Evolutionary conservation across 805 yeast genomes (phyloP).

Genomic region (Kodamaea lidongshanica): DNA sequence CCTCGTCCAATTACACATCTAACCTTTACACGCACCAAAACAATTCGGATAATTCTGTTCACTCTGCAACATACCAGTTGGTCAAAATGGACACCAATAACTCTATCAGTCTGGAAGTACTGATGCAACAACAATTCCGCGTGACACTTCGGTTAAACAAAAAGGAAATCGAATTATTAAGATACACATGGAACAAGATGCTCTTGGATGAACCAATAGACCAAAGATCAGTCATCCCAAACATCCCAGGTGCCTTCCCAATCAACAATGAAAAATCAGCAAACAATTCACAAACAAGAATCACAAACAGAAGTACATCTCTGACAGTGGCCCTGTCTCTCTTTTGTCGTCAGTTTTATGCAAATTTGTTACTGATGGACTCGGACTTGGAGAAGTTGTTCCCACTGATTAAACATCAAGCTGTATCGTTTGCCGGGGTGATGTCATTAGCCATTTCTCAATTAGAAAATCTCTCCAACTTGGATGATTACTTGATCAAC

Average conservation of each 20-base stretch:
- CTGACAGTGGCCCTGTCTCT: slow-evolving; percentile 33
- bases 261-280: background rate
- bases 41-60: slow-evolving; percentile 6
- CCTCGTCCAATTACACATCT: slow-evolving; percentile 2
- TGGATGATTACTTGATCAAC: slow-evolving; percentile 55
- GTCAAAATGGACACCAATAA: slow-evolving; percentile 13
- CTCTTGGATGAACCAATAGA: slow-evolving; percentile 29
- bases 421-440: slow-evolving; percentile 74
- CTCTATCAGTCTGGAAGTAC: slow-evolving; percentile 12
- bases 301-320: slow-evolving; percentile 3
- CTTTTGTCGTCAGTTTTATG: slow-evolving; percentile 72
- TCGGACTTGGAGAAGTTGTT: slow-evolving; percentile 57
- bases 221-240: slow-evolving; percentile 19
- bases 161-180: slow-evolving; percentile 39
- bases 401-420: slow-evolving; percentile 75
- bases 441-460: slow-evolving; percentile 60
- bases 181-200: slow-evolving; percentile 42
- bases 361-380: slow-evolving; percentile 56
- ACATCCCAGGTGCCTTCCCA: slow-evolving; percentile 37
- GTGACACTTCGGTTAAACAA: slow-evolving; percentile 17
- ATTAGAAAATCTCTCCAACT: slow-evolving; percentile 49
- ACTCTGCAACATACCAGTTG: slow-evolving; percentile 13
- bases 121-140: slow-evolving; percentile 13
- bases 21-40: slow-evolving; percentile 6
- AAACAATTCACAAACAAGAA: background rate